Base-by-base conservation (phyloP, 192 early-diverging fungal species). In the Pilaira anomala region DNA sequence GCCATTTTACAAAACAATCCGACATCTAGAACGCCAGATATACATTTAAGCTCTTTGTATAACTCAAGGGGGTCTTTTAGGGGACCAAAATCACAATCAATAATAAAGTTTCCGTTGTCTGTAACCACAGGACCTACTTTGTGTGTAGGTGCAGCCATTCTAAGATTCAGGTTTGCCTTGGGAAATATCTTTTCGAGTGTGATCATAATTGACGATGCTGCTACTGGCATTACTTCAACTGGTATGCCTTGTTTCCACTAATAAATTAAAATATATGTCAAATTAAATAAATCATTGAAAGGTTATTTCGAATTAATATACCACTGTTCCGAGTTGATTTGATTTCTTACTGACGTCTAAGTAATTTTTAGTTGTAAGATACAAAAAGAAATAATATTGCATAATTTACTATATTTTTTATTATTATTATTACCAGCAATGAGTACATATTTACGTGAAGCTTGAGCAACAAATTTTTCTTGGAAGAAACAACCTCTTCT, bases 111-210 rank as follows among this genome's bases (percentile, higher is more conserved):
- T 9, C 95, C 93, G 62, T 93, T 94, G 72, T 98, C 95, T 4
- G 93, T 96, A 0, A 96, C 90, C n/a, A 94, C 90, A 2, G 95
- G 95, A 1, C 95, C 95, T 8, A 94, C 95, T 74, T 97, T 97
- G 36, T 74, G 77, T 48, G 49, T 29, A 22, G 68, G 63, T 22
- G 48, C 46, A 16, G 51, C 93, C 91, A 93, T 93, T 26, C 95
- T 85, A 28, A 98, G 69, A n/a, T 63, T 77, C 3, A 88, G 83
- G 0, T 72, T 81, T 8, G 79, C 79, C 19, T 74, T 75, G 56
- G 53, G 36, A 33, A 63, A 67, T 28, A 58, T n/a, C 0, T 36
- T 29, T 62, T 36, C 73, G 50, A 60, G 82, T 28, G 42, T 69
- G 51, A 54, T 69, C 79, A 82, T 63, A 39, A 95, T 86, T 2